Evolutionary conservation across 805 yeast genomes (phyloP).

Genomic region (Candida incommunis): DNA sequence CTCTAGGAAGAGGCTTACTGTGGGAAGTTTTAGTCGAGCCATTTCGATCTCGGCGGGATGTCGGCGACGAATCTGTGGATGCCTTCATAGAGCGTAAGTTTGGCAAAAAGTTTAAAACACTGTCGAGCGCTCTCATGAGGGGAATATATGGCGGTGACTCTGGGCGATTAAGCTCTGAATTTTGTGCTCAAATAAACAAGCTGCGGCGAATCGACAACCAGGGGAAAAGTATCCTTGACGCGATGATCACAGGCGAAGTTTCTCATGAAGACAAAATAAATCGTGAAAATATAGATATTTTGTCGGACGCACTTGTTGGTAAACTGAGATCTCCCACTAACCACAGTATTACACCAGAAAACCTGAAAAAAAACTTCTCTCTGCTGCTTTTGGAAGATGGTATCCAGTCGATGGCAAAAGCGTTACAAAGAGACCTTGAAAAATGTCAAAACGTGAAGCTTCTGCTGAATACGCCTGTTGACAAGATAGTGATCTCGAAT

Average conservation of each 20-base stretch:
- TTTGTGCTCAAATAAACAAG: background rate
- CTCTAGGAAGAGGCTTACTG: background rate
- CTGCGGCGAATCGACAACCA: background rate
- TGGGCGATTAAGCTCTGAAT: background rate
- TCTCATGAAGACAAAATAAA: background rate
- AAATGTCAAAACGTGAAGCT: background rate
- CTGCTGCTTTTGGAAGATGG: background rate
- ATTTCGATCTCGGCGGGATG: background rate
- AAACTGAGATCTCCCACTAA: too few species aligned
- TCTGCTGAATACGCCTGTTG: background rate
- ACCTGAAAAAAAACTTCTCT: background rate
- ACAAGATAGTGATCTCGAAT: background rate
- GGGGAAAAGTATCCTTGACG: background rate
- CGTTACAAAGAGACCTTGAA: background rate
- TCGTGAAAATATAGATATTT: background rate
- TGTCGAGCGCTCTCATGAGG: background rate
- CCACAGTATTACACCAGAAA: background rate
- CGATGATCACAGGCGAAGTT: background rate
- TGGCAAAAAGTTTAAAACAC: background rate
- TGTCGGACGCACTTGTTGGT: background rate
- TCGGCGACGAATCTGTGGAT: background rate
- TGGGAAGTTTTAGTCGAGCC: background rate
- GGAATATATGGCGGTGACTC: constrained; percentile 1
- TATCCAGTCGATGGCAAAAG: background rate
- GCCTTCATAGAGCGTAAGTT: background rate